A percentile compares a stretch with the other conserved stretches of the same genome.
These are phyloP conservation scores for Ophiocordyceps camponoti-rufipedis DNA, from an alignment of 2,329 filamentous ascomycete genomes.

Conservation along the genomic window DNA sequence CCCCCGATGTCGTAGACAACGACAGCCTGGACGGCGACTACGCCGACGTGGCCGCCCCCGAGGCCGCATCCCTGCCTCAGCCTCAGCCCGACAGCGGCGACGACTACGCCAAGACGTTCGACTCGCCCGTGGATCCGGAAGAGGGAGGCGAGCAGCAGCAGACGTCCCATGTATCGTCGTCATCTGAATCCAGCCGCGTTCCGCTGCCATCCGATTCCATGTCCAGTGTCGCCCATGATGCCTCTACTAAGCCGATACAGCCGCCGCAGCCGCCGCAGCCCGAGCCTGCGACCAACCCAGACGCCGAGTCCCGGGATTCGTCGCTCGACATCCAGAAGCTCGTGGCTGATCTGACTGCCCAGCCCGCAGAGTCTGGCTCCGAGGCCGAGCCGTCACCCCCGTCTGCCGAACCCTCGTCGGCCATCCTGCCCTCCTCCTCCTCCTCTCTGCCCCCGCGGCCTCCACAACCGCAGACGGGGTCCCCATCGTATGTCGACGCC, in stretches of 20 bases:
- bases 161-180: constrained; percentile 19
- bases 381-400: constrained; percentile 11
- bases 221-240: constrained; percentile 12
- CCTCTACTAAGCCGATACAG: constrained; percentile 7
- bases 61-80: constrained; percentile 5
- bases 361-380: constrained; percentile 12
- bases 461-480: constrained; percentile 18
- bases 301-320: constrained; percentile 12
- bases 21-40: constrained; percentile 31
- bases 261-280: constrained; percentile 3
- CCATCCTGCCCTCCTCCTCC: constrained; percentile 15
- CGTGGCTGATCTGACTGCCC: constrained; percentile 21
- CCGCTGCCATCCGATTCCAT: constrained; percentile 11
- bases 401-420: constrained; percentile 6
- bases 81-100: constrained; percentile 20
- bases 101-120: constrained; percentile 32
- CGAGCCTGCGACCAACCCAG: constrained; percentile 11
- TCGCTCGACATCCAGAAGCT: constrained; percentile 21
- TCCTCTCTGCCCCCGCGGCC: constrained; percentile 29
- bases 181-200: constrained; percentile 20
- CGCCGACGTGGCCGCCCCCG: constrained; percentile 13
- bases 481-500: constrained; percentile 18
- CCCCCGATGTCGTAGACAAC: constrained; percentile 22
- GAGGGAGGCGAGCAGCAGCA: constrained; percentile 17
- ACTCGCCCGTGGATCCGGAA: constrained; percentile 23